phyloP scores from a whole-genome alignment of 1,139 yeast species.

The Kodamaea alishanica region DNA sequence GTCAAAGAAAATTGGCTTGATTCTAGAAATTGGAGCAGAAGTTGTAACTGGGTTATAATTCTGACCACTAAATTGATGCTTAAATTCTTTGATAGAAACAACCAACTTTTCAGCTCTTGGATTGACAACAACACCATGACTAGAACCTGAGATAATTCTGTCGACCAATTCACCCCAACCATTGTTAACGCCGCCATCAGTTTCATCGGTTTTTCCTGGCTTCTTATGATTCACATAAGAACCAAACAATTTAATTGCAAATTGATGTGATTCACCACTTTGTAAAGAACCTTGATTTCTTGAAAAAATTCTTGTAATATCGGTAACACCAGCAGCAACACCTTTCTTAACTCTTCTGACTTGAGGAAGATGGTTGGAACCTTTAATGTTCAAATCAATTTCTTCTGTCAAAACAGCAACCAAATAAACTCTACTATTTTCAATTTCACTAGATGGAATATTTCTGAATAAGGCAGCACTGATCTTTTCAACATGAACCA shows the following conservation, averaged over 20 bases:
- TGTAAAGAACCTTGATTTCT: constrained; percentile 57
- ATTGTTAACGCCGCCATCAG: constrained; percentile 38
- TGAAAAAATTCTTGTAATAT: constrained; percentile 75
- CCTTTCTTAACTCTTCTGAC: constrained; percentile 65
- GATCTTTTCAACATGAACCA: constrained; percentile 59
- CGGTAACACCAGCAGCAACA: constrained; percentile 85
- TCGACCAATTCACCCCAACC: constrained; percentile 93
- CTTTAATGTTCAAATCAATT: constrained; percentile 35
- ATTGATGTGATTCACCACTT: constrained; percentile 66
- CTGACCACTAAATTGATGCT: constrained; percentile 46
- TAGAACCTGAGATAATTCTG: constrained; percentile 72
- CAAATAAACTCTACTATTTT: constrained; percentile 58
- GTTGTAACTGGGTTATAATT: constrained; percentile 38
- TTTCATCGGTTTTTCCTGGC: constrained; percentile 17
- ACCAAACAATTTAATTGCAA: constrained; percentile 68
- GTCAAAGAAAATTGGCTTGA: constrained; percentile 61
- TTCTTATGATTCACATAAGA: constrained; percentile 51
- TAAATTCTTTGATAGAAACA: constrained; percentile 71
- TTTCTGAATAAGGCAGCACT: constrained; percentile 80
- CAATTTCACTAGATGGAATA: constrained; percentile 68
- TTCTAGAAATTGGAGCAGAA: constrained; percentile 54
- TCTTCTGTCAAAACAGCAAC: constrained; percentile 69
- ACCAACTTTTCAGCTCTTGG: constrained; percentile 76
- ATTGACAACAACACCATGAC: constrained; percentile 74
- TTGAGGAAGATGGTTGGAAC: constrained; percentile 21